Conservation (phyloP, 306 rosid genomes). For the Abrus pulchellus region DNA sequence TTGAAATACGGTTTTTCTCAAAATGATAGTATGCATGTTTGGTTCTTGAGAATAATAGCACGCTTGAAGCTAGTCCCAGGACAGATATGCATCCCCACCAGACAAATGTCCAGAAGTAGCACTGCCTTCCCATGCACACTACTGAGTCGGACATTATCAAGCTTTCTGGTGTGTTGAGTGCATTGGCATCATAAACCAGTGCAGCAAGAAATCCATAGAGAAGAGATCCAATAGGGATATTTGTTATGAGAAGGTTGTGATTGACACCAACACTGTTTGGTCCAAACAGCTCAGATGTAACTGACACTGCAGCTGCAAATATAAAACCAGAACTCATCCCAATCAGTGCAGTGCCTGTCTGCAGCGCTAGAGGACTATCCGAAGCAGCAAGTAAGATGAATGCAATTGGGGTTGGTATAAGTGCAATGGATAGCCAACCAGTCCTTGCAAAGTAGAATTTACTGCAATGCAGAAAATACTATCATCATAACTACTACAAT, state of each 20-base stretch:
- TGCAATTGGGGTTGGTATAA: conserved; percentile 91
- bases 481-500: conserved; percentile 25
- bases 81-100: conserved; percentile 86
- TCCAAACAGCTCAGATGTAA: conserved; percentile 93
- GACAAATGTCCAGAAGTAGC: conserved; percentile 82
- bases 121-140: conserved; percentile 86
- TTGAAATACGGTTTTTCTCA: conserved; percentile 66
- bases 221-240: conserved; percentile 91
- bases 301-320: conserved; percentile 93
- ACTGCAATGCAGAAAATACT: conserved; percentile 57
- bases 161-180: conserved; percentile 43
- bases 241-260: conserved; percentile 92
- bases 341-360: conserved; percentile 77
- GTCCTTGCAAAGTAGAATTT: conserved; percentile 94
- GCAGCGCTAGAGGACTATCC: conserved; percentile 56
- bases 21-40: conserved; percentile 76
- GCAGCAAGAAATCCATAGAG: conserved; percentile 89
- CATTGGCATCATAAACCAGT: conserved; percentile 70
- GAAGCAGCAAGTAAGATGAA: conserved; percentile 80
- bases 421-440: conserved; percentile 87
- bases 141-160: conserved; percentile 46
- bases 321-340: conserved; percentile 96
- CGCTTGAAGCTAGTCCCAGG: conserved; percentile 72
- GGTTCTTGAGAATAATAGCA: conserved; percentile 76
- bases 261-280: conserved; percentile 84